phyloP scores from a whole-genome alignment of 371 early-diverging fungal species.

The Mortierella polycephala region DNA sequence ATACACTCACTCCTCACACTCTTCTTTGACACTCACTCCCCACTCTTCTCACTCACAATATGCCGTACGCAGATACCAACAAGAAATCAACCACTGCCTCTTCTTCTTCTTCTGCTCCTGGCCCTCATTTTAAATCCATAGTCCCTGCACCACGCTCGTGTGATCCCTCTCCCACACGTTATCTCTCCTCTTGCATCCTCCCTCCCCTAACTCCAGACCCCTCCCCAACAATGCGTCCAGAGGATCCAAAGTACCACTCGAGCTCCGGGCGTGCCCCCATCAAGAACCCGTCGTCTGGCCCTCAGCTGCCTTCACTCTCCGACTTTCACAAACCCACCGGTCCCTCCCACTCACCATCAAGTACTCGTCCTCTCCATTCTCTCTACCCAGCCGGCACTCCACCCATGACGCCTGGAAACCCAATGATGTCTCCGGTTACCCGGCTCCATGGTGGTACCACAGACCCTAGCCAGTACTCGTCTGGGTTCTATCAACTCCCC shows the following conservation, averaged over 20 bases:
- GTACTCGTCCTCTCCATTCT: conserved; percentile 24
- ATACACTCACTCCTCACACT: too few relatives aligned
- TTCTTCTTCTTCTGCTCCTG: too few relatives aligned
- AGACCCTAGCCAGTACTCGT: conserved; percentile 39
- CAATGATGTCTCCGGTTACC: conserved; percentile 35
- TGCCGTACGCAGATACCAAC: too few relatives aligned
- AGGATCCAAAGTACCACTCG: conserved; percentile 31
- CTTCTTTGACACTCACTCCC: too few relatives aligned
- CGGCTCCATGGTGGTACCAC: conserved; percentile 38
- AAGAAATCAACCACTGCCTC: too few relatives aligned
- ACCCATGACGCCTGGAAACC: conserved; percentile 50
- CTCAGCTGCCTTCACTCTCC: conserved; percentile 25
- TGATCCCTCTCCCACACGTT: conserved; percentile 1
- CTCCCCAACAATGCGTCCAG: conserved; percentile 44
- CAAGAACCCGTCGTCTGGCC: conserved; percentile 2
- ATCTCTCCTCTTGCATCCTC: conserved; percentile 7
- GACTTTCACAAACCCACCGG: conserved; percentile 20
- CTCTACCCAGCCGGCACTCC: conserved; percentile 39
- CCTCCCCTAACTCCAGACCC: conserved; percentile 26
- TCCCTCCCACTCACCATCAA: conserved; percentile 8
- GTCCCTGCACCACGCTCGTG: conserved; percentile 37
- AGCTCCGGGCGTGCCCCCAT: conserved; percentile 1
- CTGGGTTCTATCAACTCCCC: conserved; percentile 52
- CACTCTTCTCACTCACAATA: too few relatives aligned
- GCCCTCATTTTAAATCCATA: conserved; percentile 25